Conservation (phyloP, 2,329 filamentous ascomycete genomes). For the Xylariaceae sp. region DNA sequence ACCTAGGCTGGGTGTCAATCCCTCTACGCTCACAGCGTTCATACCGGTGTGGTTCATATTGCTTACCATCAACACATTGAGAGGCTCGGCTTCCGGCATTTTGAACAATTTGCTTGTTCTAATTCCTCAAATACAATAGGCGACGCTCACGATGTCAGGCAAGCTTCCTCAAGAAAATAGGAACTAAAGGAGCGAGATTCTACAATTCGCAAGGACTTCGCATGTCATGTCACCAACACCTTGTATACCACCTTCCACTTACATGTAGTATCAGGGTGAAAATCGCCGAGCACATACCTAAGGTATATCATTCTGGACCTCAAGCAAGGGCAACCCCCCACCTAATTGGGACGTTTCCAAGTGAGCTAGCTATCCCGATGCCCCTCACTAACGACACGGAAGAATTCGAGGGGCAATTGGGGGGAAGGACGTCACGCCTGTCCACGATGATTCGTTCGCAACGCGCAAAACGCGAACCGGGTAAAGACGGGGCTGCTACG, state of each 20-base stretch:
- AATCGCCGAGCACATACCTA: too few species aligned
- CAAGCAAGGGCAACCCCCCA: not conserved
- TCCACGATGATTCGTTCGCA: not conserved
- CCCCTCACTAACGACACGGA: conserved; percentile 29
- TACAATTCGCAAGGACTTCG: too few species aligned
- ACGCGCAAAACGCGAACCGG: conserved; percentile 3
- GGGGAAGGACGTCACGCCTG: not conserved
- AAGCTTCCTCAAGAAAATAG: too few species aligned
- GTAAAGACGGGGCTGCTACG: conserved; percentile 9
- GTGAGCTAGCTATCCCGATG: conserved; percentile 16
- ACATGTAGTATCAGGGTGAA: too few species aligned
- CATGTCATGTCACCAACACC: too few species aligned
- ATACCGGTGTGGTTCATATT: not conserved
- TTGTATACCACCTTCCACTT: too few species aligned
- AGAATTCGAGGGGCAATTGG: conserved; percentile 35
- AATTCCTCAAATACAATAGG: not conserved
- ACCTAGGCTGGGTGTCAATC: conserved; percentile 46
- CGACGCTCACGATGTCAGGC: too few species aligned
- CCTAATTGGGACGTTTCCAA: not conserved
- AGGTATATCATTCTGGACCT: too few species aligned
- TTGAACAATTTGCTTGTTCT: not conserved
- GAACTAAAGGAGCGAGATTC: too few species aligned
- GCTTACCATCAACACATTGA: conserved; percentile 66
- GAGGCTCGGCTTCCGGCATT: conserved; percentile 33
- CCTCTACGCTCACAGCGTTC: conserved; percentile 1